phyloP scores from a whole-genome alignment of 176 grass and related monocot genomes.

The Oryza coarctata region DNA sequence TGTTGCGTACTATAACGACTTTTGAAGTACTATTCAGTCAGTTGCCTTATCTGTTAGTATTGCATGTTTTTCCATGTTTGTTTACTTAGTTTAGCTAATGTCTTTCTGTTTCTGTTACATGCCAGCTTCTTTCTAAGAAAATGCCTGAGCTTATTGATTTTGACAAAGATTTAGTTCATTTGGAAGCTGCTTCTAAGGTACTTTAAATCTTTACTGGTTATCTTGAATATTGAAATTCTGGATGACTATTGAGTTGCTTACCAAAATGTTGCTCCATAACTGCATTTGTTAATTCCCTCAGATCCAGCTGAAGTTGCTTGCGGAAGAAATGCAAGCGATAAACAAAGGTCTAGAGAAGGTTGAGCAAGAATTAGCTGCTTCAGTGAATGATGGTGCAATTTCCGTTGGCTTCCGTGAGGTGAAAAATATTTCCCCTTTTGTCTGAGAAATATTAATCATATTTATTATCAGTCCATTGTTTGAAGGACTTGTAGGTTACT shows the following conservation, averaged over 20 bases:
- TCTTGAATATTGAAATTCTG: slow-evolving; percentile 15
- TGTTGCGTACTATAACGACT: neutral
- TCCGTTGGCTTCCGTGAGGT: slow-evolving; percentile 77
- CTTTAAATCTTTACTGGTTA: neutral
- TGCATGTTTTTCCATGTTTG: neutral
- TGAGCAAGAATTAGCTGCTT: slow-evolving; percentile 84
- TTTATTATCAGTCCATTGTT: neutral
- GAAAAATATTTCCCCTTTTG: slow-evolving; percentile 17
- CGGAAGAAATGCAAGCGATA: slow-evolving; percentile 98
- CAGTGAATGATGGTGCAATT: slow-evolving; percentile 75
- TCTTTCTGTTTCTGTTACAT: slow-evolving; percentile 25
- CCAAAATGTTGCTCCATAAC: slow-evolving; percentile 33
- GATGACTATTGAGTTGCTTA: slow-evolving; percentile 26
- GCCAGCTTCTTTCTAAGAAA: slow-evolving; percentile 90
- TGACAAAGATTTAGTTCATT: slow-evolving; percentile 92
- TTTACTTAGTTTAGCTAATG: slow-evolving; percentile 29
- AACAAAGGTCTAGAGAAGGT: slow-evolving; percentile 99
- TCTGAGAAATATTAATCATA: slow-evolving; percentile 3
- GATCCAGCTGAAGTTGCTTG: slow-evolving; percentile 93
- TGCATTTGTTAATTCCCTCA: slow-evolving; percentile 43
- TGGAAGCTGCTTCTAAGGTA: slow-evolving; percentile 99
- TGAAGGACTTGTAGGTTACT: slow-evolving; percentile 13
- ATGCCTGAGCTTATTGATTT: slow-evolving; percentile 98
- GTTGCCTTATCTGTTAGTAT: slow-evolving; percentile 13
- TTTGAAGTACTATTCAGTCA: neutral